A percentile compares a stretch with the other conserved stretches of the same genome.
These are phyloP conservation scores for Mortierella sp. DNA, from an alignment of 371 early-diverging fungal species.

Conservation along the genomic window DNA sequence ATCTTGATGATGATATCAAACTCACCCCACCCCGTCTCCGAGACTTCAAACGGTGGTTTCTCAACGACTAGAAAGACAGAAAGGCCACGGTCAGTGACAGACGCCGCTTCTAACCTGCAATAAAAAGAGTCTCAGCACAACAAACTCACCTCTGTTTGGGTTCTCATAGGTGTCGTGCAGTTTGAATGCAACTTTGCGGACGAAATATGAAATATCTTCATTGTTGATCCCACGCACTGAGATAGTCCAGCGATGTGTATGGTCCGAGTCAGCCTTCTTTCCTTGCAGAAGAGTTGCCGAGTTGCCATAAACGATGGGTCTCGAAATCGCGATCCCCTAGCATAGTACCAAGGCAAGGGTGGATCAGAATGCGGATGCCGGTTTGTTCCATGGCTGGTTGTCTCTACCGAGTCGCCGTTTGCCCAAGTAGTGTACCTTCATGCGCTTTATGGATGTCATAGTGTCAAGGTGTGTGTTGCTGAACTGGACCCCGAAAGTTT, in stretches of 20 bases:
- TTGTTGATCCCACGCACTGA: conserved; percentile 88
- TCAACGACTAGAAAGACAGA: conserved; percentile 67
- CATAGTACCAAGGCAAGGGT: neutral
- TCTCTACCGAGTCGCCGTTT: neutral
- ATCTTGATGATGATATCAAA: conserved; percentile 96
- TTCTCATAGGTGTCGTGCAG: conserved; percentile 96
- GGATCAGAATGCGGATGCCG: neutral
- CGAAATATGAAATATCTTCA: conserved; percentile 85
- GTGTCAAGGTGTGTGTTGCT: neutral
- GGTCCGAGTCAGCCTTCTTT: conserved; percentile 75
- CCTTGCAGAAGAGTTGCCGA: conserved; percentile 73
- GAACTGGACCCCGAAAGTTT: too few relatives aligned
- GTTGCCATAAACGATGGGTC: conserved; percentile 83
- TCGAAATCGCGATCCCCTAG: conserved; percentile 74
- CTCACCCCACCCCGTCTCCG: conserved; percentile 99
- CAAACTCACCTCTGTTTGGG: conserved; percentile 69
- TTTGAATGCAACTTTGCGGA: conserved; percentile 93
- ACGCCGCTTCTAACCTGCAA: too few relatives aligned
- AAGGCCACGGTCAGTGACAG: too few relatives aligned
- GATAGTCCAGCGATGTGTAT: conserved; percentile 89
- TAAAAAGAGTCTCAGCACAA: too few relatives aligned
- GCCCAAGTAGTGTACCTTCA: conserved; percentile 26
- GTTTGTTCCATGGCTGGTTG: neutral
- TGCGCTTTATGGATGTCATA: conserved; percentile 48
- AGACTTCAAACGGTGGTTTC: conserved; percentile 91